A percentile compares a stretch with the other conserved stretches of the same genome.
phyloP scores from a whole-genome alignment of 2,329 filamentous ascomycete species.

The Trichoderma sp. region DNA sequence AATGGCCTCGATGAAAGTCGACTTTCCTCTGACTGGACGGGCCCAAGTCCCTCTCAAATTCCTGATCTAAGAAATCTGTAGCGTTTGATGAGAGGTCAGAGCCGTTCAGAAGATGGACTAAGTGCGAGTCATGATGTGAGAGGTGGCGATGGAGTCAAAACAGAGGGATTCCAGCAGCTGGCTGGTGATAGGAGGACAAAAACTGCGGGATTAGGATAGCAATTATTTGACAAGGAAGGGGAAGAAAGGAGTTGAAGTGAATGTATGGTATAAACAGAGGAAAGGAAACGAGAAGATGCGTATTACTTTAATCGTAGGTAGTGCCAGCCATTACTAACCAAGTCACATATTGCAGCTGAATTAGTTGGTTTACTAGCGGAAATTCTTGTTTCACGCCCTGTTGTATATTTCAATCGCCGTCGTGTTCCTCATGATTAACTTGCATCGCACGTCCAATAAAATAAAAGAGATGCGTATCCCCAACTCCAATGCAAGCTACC shows the following conservation, averaged over 20 bases:
- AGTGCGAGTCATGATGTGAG: not conserved
- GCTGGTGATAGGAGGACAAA: not conserved
- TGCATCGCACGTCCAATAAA: not conserved
- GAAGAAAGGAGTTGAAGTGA: not conserved
- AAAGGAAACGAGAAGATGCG: not conserved
- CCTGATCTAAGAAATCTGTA: not conserved
- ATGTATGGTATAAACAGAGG: not conserved
- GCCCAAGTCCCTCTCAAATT: not conserved
- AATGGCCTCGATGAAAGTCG: not conserved
- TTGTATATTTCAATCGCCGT: not conserved
- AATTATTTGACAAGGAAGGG: not conserved
- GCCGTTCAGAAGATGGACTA: not conserved
- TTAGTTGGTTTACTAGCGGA: not conserved
- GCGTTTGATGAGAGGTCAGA: not conserved
- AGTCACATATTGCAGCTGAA: not conserved
- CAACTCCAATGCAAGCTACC: not conserved
- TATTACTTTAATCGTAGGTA: not conserved
- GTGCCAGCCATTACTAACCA: not conserved
- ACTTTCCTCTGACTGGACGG: not conserved
- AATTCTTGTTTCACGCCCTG: not conserved
- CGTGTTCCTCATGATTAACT: not conserved
- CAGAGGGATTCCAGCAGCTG: not conserved
- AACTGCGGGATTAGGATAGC: not conserved
- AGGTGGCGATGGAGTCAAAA: not conserved
- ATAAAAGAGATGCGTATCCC: not conserved